Conservation (phyloP, 2,329 filamentous ascomycete species). For the Ophiocordyceps sinensis region DNA sequence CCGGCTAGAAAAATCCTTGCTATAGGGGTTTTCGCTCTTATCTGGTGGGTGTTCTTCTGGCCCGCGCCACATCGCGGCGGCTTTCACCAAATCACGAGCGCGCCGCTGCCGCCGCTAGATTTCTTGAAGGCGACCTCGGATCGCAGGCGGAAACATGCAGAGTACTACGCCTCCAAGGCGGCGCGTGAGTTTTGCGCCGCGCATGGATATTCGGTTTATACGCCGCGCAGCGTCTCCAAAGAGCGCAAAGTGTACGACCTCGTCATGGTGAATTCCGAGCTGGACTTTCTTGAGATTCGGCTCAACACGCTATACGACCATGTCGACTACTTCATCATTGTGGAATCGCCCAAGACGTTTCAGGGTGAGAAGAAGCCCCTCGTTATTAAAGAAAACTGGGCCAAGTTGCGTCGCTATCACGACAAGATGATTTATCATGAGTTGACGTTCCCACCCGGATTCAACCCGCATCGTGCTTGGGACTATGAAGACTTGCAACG, state of each 20-base stretch:
- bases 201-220: too few relatives aligned
- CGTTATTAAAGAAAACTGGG: conserved; percentile 35
- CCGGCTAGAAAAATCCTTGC: too few relatives aligned
- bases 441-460: conserved; percentile 28
- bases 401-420: conserved; percentile 34
- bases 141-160: neutral
- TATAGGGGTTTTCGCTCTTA: too few relatives aligned
- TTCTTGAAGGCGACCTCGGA: neutral
- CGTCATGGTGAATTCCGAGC: conserved; percentile 46
- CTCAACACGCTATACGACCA: conserved; percentile 40
- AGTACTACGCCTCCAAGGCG: conserved; percentile 1
- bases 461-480: conserved; percentile 26
- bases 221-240: conserved; percentile 11
- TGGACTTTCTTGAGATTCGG: conserved; percentile 52
- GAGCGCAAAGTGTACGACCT: conserved; percentile 31
- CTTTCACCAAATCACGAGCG: too few relatives aligned
- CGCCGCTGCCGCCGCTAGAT: neutral
- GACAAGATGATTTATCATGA: conserved; percentile 47
- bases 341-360: conserved; percentile 45
- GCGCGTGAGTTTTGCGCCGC: conserved; percentile 11
- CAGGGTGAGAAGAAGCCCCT: conserved; percentile 42
- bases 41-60: too few relatives aligned
- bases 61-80: too few relatives aligned
- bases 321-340: conserved; percentile 52
- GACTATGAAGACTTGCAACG: conserved; percentile 37